phyloP scores from a whole-genome alignment of 495 filamentous ascomycete genomes.

The Viridothelium virens region DNA sequence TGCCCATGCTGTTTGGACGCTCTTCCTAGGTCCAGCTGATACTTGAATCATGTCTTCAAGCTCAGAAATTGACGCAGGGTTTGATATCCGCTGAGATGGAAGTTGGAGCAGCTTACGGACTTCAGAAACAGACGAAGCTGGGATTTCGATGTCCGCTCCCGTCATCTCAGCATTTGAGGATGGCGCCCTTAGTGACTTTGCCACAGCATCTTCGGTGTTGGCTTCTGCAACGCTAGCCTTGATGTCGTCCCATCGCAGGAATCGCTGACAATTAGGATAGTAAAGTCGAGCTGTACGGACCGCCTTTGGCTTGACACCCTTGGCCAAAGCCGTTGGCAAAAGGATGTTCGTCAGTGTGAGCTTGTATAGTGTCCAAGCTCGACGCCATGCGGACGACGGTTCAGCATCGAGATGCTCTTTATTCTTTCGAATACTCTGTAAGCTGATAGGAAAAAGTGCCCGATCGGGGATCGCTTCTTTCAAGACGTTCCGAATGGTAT shows the following conservation, averaged over 20 bases:
- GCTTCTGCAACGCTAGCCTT: slow-evolving; percentile 3
- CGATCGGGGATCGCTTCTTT: slow-evolving; percentile 5
- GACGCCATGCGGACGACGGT: slow-evolving; percentile 5
- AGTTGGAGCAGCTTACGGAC: slow-evolving; percentile 6
- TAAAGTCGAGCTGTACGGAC: slow-evolving; percentile 9
- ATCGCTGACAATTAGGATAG: slow-evolving; percentile 7
- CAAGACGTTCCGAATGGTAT: slow-evolving; percentile 8
- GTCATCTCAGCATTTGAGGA: slow-evolving; percentile 1
- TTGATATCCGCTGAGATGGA: slow-evolving; percentile 8
- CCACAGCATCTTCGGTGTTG: slow-evolving; percentile 7
- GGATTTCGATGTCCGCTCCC: neutral
- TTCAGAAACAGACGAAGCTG: slow-evolving; percentile 5
- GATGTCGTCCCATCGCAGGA: slow-evolving; percentile 7
- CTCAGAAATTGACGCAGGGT: slow-evolving; percentile 2
- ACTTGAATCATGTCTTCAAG: slow-evolving; percentile 8
- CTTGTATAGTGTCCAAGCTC: slow-evolving; percentile 4
- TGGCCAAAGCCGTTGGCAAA: slow-evolving; percentile 4
- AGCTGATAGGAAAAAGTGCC: slow-evolving; percentile 1
- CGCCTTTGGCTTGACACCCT: neutral
- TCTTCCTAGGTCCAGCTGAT: neutral
- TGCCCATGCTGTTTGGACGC: neutral
- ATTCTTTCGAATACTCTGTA: slow-evolving; percentile 3
- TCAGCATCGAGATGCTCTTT: slow-evolving; percentile 7
- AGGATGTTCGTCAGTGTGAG: slow-evolving; percentile 1
- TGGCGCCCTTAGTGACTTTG: slow-evolving; percentile 6